A percentile compares a stretch with the other conserved stretches of the same genome.
Evolutionary conservation across 2,329 filamentous ascomycete species (phyloP).

Genomic region (Celoporthe dispersa): DNA sequence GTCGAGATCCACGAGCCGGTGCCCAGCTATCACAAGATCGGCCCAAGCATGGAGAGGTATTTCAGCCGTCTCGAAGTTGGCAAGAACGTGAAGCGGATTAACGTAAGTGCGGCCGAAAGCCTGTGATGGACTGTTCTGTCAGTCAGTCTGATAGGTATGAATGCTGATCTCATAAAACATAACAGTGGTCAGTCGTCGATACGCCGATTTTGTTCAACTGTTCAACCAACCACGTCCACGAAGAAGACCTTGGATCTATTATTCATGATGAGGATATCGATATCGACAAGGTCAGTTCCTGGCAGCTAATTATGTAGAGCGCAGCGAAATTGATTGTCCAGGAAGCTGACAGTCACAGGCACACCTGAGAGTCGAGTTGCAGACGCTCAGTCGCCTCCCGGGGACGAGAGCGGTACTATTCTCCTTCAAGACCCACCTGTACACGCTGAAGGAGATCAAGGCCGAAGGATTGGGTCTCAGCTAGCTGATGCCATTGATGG

Average conservation of each 20-base stretch:
- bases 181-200: slow-evolving; percentile 55
- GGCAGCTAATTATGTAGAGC: no score
- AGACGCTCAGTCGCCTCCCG: slow-evolving; percentile 56
- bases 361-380: slow-evolving; percentile 53
- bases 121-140: neutral
- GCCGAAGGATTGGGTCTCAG: slow-evolving; percentile 50
- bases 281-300: slow-evolving; percentile 40
- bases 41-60: slow-evolving; percentile 58
- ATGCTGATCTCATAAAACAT: slow-evolving; percentile 10
- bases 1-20: slow-evolving; percentile 57
- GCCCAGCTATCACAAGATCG: slow-evolving; percentile 59
- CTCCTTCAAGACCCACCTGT: slow-evolving; percentile 61
- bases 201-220: slow-evolving; percentile 47
- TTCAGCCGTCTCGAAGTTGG: slow-evolving; percentile 54
- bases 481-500: slow-evolving; percentile 60
- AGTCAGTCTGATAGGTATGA: neutral
- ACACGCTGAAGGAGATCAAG: slow-evolving; percentile 53
- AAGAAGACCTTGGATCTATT: slow-evolving; percentile 36
- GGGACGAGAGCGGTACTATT: slow-evolving; percentile 53
- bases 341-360: slow-evolving; percentile 34
- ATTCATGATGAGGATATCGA: slow-evolving; percentile 44
- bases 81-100: slow-evolving; percentile 53
- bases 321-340: neutral
- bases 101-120: slow-evolving; percentile 43
- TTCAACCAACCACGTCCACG: slow-evolving; percentile 43